Evolutionary conservation across 768 basidiomycete species (phyloP).

Genomic region (Lentinus tigrinus): DNA sequence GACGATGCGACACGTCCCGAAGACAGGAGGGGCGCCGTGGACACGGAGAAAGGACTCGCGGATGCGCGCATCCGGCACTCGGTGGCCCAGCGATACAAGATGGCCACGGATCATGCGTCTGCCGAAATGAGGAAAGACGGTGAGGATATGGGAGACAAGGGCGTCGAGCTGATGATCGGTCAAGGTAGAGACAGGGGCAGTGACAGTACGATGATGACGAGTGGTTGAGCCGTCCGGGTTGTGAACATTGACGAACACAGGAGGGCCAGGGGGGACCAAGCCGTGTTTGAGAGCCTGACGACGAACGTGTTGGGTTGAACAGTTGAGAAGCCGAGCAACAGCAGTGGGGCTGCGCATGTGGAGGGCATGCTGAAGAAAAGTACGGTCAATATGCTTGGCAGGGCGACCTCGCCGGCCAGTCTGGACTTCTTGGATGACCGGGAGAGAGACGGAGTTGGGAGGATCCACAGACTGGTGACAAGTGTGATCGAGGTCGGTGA

Average conservation of each 20-base stretch:
- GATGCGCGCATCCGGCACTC: background rate
- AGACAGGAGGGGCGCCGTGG: background rate
- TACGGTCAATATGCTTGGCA: background rate
- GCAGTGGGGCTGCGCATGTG: constrained; percentile 1
- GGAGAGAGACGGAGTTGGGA: too few species aligned
- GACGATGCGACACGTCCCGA: constrained; percentile 1
- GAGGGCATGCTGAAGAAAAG: background rate
- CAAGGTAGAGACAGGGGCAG: constrained; percentile 16
- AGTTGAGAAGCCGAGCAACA: constrained; percentile 21
- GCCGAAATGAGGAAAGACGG: background rate
- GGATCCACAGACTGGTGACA: too few species aligned
- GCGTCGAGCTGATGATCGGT: background rate
- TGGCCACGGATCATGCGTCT: constrained; percentile 5
- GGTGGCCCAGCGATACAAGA: background rate
- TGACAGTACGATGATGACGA: constrained; percentile 12
- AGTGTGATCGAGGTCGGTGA: too few species aligned
- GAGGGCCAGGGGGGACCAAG: constrained; percentile 21
- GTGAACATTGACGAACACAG: constrained; percentile 17
- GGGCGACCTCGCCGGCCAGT: too few species aligned
- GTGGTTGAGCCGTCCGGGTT: constrained; percentile 18
- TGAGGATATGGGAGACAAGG: background rate
- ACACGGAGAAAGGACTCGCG: constrained; percentile 1
- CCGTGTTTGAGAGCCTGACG: constrained; percentile 28
- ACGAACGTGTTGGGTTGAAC: constrained; percentile 21
- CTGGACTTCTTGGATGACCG: too few species aligned